These are phyloP conservation scores for Suhomyces kunorum DNA, from an alignment of 1,139 yeast species.

Conservation along the genomic window DNA sequence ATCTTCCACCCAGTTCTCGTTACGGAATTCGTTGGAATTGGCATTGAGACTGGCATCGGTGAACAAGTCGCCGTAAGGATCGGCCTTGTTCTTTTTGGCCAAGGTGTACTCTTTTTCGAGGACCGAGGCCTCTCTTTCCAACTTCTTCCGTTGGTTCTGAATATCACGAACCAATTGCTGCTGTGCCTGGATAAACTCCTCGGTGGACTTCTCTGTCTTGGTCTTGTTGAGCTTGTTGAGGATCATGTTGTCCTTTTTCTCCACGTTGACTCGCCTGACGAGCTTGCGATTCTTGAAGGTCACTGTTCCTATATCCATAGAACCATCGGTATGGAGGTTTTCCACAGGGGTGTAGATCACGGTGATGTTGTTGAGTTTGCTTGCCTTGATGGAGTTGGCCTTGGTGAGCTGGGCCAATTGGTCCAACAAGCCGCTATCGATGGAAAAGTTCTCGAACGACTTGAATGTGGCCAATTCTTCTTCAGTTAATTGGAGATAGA, in stretches of 20 bases:
- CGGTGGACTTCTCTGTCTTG: slow-evolving; percentile 48
- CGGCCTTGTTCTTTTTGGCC: slow-evolving; percentile 36
- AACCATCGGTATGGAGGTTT: slow-evolving; percentile 67
- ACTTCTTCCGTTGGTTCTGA: slow-evolving; percentile 36
- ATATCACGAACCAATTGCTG: slow-evolving; percentile 37
- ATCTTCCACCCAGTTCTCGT: slow-evolving; percentile 64
- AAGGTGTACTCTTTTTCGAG: slow-evolving; percentile 26
- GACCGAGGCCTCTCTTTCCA: slow-evolving; percentile 32
- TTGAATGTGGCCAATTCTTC: slow-evolving; percentile 34
- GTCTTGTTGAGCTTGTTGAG: slow-evolving; percentile 70
- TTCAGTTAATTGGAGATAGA: slow-evolving; percentile 61
- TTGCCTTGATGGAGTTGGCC: slow-evolving; percentile 78
- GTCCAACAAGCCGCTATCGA: slow-evolving; percentile 53
- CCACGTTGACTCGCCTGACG: slow-evolving; percentile 57
- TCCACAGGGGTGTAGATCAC: slow-evolving; percentile 78
- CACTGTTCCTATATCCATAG: slow-evolving; percentile 85
- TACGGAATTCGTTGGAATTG: slow-evolving; percentile 53
- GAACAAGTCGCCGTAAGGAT: slow-evolving; percentile 62
- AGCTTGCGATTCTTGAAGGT: slow-evolving; percentile 60
- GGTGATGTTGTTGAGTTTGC: slow-evolving; percentile 67
- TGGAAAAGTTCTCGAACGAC: slow-evolving; percentile 35
- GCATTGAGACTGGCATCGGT: slow-evolving; percentile 49
- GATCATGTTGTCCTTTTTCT: slow-evolving; percentile 60
- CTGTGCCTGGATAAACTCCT: slow-evolving; percentile 51
- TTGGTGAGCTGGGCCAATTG: slow-evolving; percentile 79